Percentiles rank a stretch among this genome's conserved stretches.
Evolutionary conservation across 1,284 basidiomycete species (phyloP).

Genomic region (Sporisorium scitamineum): DNA sequence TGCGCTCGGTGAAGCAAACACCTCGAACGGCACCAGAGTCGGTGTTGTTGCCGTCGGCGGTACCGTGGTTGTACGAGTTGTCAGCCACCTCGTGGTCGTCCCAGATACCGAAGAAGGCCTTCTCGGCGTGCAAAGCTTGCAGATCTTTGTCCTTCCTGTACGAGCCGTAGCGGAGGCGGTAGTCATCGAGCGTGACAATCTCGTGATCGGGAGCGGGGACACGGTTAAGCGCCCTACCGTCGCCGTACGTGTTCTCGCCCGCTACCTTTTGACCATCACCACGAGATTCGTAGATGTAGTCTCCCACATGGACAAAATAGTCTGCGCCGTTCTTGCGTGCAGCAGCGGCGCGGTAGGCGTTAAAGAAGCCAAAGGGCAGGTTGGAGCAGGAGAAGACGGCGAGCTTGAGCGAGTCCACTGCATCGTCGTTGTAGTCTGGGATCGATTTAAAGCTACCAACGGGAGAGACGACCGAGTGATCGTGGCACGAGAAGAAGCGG

Average conservation of each 20-base stretch:
- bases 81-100: constrained; percentile 78
- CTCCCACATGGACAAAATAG: constrained; percentile 77
- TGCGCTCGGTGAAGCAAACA: constrained; percentile 74
- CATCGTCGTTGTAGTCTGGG: constrained; percentile 48
- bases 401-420: constrained; percentile 73
- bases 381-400: constrained; percentile 77
- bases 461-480: constrained; percentile 65
- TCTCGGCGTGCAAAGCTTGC: constrained; percentile 23
- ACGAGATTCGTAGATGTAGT: constrained; percentile 72
- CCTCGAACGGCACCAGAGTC: constrained; percentile 69
- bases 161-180: constrained; percentile 75
- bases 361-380: constrained; percentile 76
- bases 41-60: constrained; percentile 77
- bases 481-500: constrained; percentile 74
- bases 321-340: constrained; percentile 73
- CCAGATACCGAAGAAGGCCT: constrained; percentile 67
- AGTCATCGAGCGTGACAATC: constrained; percentile 76
- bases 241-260: constrained; percentile 63
- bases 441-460: constrained; percentile 73
- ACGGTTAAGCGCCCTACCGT: constrained; percentile 66
- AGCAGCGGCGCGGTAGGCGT: constrained; percentile 76
- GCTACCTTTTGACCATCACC: constrained; percentile 40
- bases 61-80: constrained; percentile 77
- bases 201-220: constrained; percentile 72
- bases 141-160: constrained; percentile 70